Conservation (phyloP, 345 rosid species). For the Citrus unshiu region DNA sequence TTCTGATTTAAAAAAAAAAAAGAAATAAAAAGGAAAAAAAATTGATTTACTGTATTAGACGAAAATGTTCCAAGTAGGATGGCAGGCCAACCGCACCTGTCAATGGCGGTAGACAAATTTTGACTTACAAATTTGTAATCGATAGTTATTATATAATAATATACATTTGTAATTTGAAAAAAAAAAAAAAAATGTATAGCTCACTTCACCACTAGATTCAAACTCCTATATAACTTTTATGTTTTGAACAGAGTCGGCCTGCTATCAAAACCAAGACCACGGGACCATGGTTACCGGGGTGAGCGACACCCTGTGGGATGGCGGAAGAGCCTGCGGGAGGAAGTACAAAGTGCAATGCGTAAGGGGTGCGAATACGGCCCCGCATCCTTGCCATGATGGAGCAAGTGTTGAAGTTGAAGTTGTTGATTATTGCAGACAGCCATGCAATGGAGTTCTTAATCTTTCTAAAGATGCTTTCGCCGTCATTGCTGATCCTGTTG, state of each 20-base stretch:
- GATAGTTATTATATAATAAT: too few relatives aligned
- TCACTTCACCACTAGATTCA: too few relatives aligned
- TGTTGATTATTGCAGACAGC: slow-evolving; percentile 36
- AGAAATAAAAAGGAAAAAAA: too few relatives aligned
- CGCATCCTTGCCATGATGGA: slow-evolving; percentile 38
- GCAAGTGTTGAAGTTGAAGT: slow-evolving; percentile 28
- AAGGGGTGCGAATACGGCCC: slow-evolving; percentile 29
- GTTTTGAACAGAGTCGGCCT: slow-evolving; percentile 35
- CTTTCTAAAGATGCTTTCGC: slow-evolving; percentile 50
- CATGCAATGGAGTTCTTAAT: slow-evolving; percentile 35
- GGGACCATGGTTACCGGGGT: slow-evolving; percentile 52
- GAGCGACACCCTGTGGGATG: slow-evolving; percentile 41
- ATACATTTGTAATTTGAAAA: too few relatives aligned
- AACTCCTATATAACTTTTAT: too few relatives aligned
- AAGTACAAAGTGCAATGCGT: slow-evolving; percentile 36
- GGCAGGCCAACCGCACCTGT: too few relatives aligned
- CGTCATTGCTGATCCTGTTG: slow-evolving; percentile 35
- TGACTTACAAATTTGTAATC: too few relatives aligned
- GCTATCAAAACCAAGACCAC: slow-evolving; percentile 12
- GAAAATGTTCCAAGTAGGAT: too few relatives aligned
- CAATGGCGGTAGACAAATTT: too few relatives aligned
- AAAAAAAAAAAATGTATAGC: too few relatives aligned
- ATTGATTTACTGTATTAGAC: too few relatives aligned
- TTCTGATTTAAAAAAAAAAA: too few relatives aligned
- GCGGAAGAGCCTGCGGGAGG: slow-evolving; percentile 41